Evolutionary conservation across 2,329 filamentous ascomycete species (phyloP).

Genomic region (Talaromyces sp.): DNA sequence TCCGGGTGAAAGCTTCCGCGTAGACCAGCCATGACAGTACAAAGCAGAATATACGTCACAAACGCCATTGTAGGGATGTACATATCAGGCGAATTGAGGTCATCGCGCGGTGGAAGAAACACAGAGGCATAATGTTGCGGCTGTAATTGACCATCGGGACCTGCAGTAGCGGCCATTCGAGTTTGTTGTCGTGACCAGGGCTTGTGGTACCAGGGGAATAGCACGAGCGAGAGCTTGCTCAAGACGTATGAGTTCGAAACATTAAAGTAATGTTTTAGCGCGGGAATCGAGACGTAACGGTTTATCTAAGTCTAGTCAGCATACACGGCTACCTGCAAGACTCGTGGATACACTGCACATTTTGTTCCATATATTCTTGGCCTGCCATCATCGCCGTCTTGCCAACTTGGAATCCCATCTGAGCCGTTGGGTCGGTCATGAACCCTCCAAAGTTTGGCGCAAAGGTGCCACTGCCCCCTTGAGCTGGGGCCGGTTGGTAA

Average conservation of each 20-base stretch:
- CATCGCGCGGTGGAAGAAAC: conserved; percentile 87
- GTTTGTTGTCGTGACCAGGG: conserved; percentile 92
- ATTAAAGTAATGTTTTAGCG: conserved; percentile 98
- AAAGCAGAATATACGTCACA: conserved; percentile 94
- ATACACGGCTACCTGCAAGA: not conserved
- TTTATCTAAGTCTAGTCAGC: conserved; percentile 51
- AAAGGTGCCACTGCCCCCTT: conserved; percentile 38
- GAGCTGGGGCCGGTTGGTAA: conserved; percentile 43
- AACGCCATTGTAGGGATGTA: conserved; percentile 98
- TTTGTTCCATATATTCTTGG: conserved; percentile 92
- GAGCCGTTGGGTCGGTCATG: conserved; percentile 90
- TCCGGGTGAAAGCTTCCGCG: conserved; percentile 91
- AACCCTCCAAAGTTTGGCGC: conserved; percentile 74
- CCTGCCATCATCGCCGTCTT: conserved; percentile 87
- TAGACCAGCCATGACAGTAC: conserved; percentile 82
- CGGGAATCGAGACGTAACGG: conserved; percentile 83
- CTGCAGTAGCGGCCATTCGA: conserved; percentile 37
- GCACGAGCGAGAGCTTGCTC: conserved; percentile 85
- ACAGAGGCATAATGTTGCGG: conserved; percentile 49
- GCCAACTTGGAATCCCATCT: conserved; percentile 91
- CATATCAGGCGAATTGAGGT: conserved; percentile 98
- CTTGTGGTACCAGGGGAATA: conserved; percentile 96
- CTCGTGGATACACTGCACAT: conserved; percentile 54
- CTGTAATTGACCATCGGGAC: conserved; percentile 58
- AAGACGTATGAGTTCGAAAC: conserved; percentile 96